phyloP scores from a whole-genome alignment of 2,329 filamentous ascomycete genomes.

The Microdochium trichocladiopsis region DNA sequence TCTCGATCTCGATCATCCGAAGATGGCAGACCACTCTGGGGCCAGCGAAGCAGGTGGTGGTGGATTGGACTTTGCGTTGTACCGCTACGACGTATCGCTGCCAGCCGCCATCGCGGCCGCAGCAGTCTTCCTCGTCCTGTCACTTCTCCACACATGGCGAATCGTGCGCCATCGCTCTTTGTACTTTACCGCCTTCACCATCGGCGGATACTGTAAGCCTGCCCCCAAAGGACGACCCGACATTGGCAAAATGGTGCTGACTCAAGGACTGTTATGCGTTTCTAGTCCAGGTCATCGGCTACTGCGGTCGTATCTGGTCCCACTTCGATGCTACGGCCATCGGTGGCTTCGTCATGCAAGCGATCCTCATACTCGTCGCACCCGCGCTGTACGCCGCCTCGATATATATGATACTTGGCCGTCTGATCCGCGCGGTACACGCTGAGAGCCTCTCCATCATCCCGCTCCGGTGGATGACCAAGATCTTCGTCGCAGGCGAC shows the following conservation, averaged over 20 bases:
- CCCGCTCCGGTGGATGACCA: constrained; percentile 27
- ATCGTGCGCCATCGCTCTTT: background rate
- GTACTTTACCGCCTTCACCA: constrained; percentile 10
- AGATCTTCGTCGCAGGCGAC: constrained; percentile 38
- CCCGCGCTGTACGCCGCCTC: constrained; percentile 21
- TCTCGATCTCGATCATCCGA: too few relatives aligned
- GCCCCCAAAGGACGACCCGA: background rate
- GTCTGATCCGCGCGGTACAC: constrained; percentile 18
- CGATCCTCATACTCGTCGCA: constrained; percentile 13
- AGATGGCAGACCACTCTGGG: background rate
- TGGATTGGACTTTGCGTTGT: constrained; percentile 10
- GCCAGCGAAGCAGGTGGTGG: background rate
- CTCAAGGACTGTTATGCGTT: background rate
- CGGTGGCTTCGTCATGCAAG: constrained; percentile 13
- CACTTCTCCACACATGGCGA: constrained; percentile 4
- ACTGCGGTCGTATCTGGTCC: constrained; percentile 13
- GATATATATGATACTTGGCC: constrained; percentile 29
- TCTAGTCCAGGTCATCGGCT: constrained; percentile 12
- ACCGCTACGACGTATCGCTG: constrained; percentile 10
- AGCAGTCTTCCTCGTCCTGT: constrained; percentile 7
- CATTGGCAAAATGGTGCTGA: background rate
- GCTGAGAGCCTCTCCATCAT: constrained; percentile 5
- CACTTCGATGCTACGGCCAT: constrained; percentile 4
- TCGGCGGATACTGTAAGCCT: constrained; percentile 7
- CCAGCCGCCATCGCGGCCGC: constrained; percentile 8